A percentile compares a stretch with the other conserved stretches of the same genome.
Evolutionary conservation across 768 basidiomycete genomes (phyloP).

Genomic region (Zangia roseola): DNA sequence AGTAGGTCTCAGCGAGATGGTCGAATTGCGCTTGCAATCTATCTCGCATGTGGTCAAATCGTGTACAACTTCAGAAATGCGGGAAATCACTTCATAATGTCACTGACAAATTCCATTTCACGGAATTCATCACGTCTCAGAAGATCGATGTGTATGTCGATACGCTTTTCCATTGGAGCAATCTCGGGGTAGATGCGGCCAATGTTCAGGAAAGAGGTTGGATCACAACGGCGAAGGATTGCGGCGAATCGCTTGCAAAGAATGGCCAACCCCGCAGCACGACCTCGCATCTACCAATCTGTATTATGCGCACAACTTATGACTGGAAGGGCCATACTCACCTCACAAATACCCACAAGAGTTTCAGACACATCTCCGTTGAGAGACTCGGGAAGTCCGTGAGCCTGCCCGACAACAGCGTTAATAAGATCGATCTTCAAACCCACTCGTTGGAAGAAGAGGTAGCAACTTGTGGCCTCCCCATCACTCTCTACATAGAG

Average conservation of each 20-base stretch:
- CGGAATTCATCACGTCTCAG: constrained; percentile 87
- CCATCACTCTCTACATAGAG: constrained; percentile 86
- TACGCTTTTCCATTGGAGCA: constrained; percentile 82
- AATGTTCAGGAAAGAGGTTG: constrained; percentile 81
- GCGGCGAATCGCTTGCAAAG: constrained; percentile 90
- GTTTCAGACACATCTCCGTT: constrained; percentile 79
- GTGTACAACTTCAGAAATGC: background rate
- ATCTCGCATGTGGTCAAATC: background rate
- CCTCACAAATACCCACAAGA: constrained; percentile 94
- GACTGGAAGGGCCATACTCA: constrained; percentile 30
- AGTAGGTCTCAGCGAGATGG: constrained; percentile 86
- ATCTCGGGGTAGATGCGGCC: constrained; percentile 85
- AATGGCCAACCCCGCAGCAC: constrained; percentile 74
- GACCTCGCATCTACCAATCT: constrained; percentile 68
- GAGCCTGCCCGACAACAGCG: constrained; percentile 74
- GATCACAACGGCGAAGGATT: constrained; percentile 75
- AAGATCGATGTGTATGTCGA: constrained; percentile 89
- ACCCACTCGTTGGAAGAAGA: constrained; percentile 90
- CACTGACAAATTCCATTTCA: constrained; percentile 90
- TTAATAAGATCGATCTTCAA: constrained; percentile 88
- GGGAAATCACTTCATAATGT: constrained; percentile 72
- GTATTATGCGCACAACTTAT: background rate
- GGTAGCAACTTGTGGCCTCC: constrained; percentile 84
- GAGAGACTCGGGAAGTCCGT: constrained; percentile 83
- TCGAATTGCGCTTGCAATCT: constrained; percentile 94